Base-by-base conservation (phyloP, 148 eudicot genomes). In the Dysphania ambrosioides region DNA sequence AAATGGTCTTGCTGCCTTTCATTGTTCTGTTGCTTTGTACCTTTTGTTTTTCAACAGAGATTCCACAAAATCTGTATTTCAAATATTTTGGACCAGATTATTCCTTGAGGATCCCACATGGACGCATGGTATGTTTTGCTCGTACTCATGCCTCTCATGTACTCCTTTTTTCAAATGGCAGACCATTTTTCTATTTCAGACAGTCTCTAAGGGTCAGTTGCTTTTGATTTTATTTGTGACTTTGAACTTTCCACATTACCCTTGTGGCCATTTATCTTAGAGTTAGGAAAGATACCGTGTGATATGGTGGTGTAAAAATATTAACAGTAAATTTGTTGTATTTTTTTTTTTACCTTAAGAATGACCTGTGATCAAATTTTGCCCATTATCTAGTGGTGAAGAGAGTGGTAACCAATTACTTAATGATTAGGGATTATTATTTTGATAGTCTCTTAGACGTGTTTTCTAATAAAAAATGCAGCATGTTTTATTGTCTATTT, bases 11-110 rank as follows among this genome's bases (percentile, higher is more conserved):
- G 31, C 8, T 49, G 8, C 30, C 13, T 31, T n/a, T n/a, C n/a
- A n/a, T n/a, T 55, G 21, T 67, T 49, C 29, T 69, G 29, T 10
- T 65, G 31, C 31, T 26, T 62, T 18, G 13, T 29, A 64, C 23
- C 30, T 42, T 67, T 57, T n/a, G n/a, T n/a, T 31, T 38, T 55
- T 79, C 75, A 34, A 88, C 98, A 95, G 98, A 88, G 75, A 95
- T 95, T 76, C 97, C 98, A 66, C 89, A 95, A 27, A 95, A 95
- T 76, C 96, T 92, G 21, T 95, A 95, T 70, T 87, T 82, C 74
- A 87, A 92, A 84, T 95, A 92, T 77, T 95, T 95, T 81, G 96
- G 81, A 26, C 98, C 98, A 29, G 98, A 95, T 41, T 85, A 82
- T 75, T 81, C 89, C n/a, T 78, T 95, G 87, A 92, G 88, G 87